Conservation (phyloP, 2,329 filamentous ascomycete species). For the Trichoderma endophyticum region DNA sequence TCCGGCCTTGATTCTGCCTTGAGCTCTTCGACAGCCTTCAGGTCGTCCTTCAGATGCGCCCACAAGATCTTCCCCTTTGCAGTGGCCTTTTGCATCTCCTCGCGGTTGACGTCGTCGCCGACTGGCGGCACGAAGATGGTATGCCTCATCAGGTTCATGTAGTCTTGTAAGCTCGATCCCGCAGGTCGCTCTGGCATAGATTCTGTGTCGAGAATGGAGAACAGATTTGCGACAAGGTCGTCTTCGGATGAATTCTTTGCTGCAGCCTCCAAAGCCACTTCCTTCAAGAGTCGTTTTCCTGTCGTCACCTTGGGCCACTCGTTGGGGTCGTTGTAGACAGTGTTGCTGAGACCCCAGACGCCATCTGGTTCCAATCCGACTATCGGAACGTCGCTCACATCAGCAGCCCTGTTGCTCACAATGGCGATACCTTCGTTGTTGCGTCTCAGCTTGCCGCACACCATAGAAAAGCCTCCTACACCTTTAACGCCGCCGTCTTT, state of each 20-base stretch:
- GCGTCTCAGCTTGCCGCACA: conserved; percentile 58
- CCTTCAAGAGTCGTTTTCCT: conserved; percentile 47
- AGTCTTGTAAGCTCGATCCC: conserved; percentile 49
- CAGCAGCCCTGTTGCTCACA: conserved; percentile 58
- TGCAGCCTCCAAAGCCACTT: conserved; percentile 41
- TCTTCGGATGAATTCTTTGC: conserved; percentile 41
- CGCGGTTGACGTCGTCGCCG: conserved; percentile 45
- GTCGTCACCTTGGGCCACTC: conserved; percentile 60
- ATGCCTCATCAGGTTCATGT: conserved; percentile 52
- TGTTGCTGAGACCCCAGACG: conserved; percentile 61
- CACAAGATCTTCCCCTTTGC: conserved; percentile 38
- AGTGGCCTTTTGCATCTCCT: conserved; percentile 44
- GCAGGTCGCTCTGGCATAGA: conserved; percentile 47
- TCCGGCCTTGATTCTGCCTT: conserved; percentile 39
- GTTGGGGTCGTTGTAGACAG: conserved; percentile 50
- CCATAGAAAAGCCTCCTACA: conserved; percentile 64
- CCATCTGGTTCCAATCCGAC: conserved; percentile 50
- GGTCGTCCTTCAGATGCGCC: conserved; percentile 36
- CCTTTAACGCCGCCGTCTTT: conserved; percentile 53
- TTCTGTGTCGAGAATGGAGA: conserved; percentile 54
- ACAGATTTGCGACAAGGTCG: conserved; percentile 50
- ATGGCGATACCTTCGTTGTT: conserved; percentile 55
- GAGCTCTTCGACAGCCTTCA: conserved; percentile 36
- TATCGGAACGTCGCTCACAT: conserved; percentile 54
- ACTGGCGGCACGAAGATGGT: conserved; percentile 62